phyloP scores from a whole-genome alignment of 768 basidiomycete species.

The Trichaptum fuscoviolaceum region DNA sequence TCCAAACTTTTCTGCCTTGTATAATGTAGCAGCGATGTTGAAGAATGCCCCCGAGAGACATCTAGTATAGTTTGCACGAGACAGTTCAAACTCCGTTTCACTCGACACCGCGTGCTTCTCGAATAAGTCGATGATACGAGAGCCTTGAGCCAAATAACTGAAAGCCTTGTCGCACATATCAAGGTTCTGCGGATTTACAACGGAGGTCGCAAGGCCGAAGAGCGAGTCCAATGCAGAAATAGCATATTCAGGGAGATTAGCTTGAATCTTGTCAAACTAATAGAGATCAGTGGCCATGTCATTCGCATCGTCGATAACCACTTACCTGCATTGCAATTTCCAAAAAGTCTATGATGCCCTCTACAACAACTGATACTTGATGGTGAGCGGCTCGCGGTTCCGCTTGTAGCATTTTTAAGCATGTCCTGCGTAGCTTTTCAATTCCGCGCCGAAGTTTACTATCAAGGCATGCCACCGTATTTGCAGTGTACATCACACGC shows the following conservation, averaged over 20 bases:
- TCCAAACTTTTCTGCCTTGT: slow-evolving; percentile 55
- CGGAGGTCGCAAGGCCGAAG: slow-evolving; percentile 47
- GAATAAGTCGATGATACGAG: slow-evolving; percentile 4
- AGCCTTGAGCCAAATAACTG: slow-evolving; percentile 10
- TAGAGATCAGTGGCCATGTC: not conserved
- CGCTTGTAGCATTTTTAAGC: not conserved
- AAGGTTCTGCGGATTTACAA: slow-evolving; percentile 34
- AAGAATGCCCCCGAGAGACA: slow-evolving; percentile 71
- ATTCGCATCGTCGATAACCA: not conserved
- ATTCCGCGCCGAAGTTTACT: not conserved
- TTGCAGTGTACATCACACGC: not conserved
- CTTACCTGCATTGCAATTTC: not conserved
- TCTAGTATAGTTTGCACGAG: slow-evolving; percentile 49
- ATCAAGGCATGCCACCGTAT: not conserved
- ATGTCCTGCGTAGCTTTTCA: slow-evolving; percentile 1
- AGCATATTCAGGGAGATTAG: not conserved
- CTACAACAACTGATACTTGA: not conserved
- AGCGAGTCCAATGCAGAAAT: slow-evolving; percentile 45
- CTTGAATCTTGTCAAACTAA: not conserved
- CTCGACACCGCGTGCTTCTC: not conserved
- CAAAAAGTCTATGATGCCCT: not conserved
- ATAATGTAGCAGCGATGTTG: slow-evolving; percentile 64
- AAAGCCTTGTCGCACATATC: slow-evolving; percentile 32
- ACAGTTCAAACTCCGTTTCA: slow-evolving; percentile 19
- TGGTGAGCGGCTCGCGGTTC: not conserved